phyloP scores from a whole-genome alignment of 305 asterid genomes.

The Fraxinus platypoda region DNA sequence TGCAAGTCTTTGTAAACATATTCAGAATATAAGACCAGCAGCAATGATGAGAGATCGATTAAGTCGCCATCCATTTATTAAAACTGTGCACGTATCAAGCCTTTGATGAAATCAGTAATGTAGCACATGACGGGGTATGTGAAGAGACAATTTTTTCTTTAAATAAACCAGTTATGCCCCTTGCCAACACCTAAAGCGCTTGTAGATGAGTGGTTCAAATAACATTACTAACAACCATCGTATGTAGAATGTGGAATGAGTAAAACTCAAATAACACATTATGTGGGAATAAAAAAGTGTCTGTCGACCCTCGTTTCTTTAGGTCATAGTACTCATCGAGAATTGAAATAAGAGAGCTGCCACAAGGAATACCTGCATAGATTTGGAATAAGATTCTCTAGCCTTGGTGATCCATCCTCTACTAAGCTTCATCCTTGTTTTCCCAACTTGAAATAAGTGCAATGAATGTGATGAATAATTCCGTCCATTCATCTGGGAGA shows the following conservation, averaged over 20 bases:
- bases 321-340: not conserved
- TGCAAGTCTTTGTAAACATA: not conserved
- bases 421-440: slow-evolving; percentile 82
- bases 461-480: slow-evolving; percentile 79
- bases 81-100: not conserved
- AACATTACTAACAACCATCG: not conserved
- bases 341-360: not conserved
- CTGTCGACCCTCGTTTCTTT: not conserved
- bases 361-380: slow-evolving; percentile 75
- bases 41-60: not conserved
- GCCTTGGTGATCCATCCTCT: slow-evolving; percentile 99
- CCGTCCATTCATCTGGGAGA: slow-evolving; percentile 90
- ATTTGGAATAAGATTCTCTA: slow-evolving; percentile 75
- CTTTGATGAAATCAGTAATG: not conserved
- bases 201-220: not conserved
- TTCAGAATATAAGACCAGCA: not conserved
- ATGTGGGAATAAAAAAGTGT: not conserved
- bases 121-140: not conserved
- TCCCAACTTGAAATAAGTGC: slow-evolving; percentile 80
- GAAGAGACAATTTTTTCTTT: not conserved
- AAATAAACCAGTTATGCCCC: not conserved
- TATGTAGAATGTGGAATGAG: not conserved
- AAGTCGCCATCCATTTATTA: not conserved
- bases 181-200: not conserved
- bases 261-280: not conserved